A percentile compares a stretch with the other conserved stretches of the same genome.
phyloP scores from a whole-genome alignment of 768 basidiomycete species.

The Melanogaster broomeanus region DNA sequence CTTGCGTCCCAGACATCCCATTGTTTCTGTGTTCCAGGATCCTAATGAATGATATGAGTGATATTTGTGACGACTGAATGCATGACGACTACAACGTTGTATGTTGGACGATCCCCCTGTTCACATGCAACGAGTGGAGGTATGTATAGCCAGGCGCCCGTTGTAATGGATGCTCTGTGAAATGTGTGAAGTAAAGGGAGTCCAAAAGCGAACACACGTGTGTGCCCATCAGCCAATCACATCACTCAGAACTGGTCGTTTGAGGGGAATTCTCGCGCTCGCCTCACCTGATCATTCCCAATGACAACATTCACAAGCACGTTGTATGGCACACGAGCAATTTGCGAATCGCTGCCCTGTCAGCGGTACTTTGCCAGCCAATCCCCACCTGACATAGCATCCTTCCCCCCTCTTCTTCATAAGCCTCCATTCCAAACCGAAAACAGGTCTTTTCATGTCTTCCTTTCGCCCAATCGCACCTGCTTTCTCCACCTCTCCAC shows the following conservation, averaged over 20 bases:
- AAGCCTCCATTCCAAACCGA: neutral
- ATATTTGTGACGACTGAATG: no score
- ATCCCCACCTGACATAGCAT: neutral
- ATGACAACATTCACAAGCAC: slow-evolving; percentile 16
- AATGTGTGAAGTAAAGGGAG: neutral
- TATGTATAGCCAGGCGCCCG: no score
- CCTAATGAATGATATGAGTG: no score
- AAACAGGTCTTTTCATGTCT: slow-evolving; percentile 8
- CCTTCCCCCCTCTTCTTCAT: slow-evolving; percentile 4
- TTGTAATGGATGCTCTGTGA: neutral
- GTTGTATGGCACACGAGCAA: slow-evolving; percentile 28
- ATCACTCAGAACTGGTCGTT: slow-evolving; percentile 8
- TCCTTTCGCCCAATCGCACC: slow-evolving; percentile 29
- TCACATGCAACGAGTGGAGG: no score
- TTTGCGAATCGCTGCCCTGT: neutral
- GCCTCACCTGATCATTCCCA: neutral
- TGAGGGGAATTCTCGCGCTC: slow-evolving; percentile 1
- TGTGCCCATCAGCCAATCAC: slow-evolving; percentile 19
- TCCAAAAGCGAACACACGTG: slow-evolving; percentile 22
- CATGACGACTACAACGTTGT: no score
- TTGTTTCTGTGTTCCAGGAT: no score
- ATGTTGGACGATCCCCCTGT: no score
- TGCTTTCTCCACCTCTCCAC: slow-evolving; percentile 3
- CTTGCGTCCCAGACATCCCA: no score
- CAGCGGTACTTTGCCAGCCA: neutral